These are phyloP conservation scores for Trifolium subterraneum DNA, from an alignment of 306 rosid species.

Conservation along the genomic window DNA sequence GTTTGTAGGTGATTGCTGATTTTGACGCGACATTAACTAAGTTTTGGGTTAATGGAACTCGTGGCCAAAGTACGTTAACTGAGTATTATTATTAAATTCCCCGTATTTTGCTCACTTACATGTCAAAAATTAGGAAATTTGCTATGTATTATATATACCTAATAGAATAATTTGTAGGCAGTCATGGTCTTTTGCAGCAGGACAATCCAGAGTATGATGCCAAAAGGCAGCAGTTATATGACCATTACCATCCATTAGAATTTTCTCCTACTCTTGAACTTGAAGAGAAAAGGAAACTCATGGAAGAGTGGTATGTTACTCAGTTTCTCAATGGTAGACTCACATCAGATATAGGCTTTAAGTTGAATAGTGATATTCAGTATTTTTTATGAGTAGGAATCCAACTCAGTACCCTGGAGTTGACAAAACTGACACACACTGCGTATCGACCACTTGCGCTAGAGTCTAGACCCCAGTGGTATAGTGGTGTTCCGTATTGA, in stretches of 20 bases:
- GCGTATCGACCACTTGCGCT: not conserved
- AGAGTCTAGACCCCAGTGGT: not conserved
- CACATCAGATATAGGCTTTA: slow-evolving; percentile 1
- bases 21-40: slow-evolving; percentile 88
- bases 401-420: not conserved
- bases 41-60: slow-evolving; percentile 73
- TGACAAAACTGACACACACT: not conserved
- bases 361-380: slow-evolving; percentile 15
- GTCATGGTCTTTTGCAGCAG: slow-evolving; percentile 91
- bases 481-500: slow-evolving; percentile 7
- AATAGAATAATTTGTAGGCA: slow-evolving; percentile 56
- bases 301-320: slow-evolving; percentile 86
- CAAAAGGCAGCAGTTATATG: slow-evolving; percentile 70
- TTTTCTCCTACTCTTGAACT: slow-evolving; percentile 73
- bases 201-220: slow-evolving; percentile 73
- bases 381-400: not conserved
- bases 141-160: slow-evolving; percentile 22
- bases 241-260: slow-evolving; percentile 85
- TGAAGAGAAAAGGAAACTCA: slow-evolving; percentile 85
- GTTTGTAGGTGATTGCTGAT: slow-evolving; percentile 75
- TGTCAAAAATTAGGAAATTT: slow-evolving; percentile 4
- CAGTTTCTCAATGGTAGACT: slow-evolving; percentile 30
- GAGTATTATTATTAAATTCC: not conserved
- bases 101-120: not conserved
- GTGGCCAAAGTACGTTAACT: slow-evolving; percentile 73